phyloP scores from a whole-genome alignment of 305 asterid genomes.

The Fraxinus angustifolia region DNA sequence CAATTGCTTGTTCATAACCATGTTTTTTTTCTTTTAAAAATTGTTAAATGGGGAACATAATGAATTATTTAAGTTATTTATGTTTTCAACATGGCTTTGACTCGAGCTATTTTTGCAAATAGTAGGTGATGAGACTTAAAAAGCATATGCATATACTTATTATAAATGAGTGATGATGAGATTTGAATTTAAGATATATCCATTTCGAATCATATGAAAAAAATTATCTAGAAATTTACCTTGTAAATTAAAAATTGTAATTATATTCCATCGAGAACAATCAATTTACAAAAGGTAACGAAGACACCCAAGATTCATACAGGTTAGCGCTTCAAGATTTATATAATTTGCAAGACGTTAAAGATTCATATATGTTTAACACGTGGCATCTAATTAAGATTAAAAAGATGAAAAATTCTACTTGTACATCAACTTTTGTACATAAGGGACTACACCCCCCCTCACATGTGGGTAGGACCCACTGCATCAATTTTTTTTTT shows the following conservation, averaged over 20 bases:
- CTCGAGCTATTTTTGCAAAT: neutral
- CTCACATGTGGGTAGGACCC: no score
- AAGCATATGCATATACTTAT: neutral
- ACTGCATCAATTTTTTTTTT: no score
- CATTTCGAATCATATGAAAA: neutral
- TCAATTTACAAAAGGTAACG: neutral
- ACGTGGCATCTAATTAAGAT: neutral
- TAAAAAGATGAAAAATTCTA: no score
- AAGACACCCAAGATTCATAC: neutral
- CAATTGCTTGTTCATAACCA: slow-evolving; percentile 18
- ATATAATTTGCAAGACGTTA: neutral
- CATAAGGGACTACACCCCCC: no score
- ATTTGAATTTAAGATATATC: neutral
- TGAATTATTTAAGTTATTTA: neutral
- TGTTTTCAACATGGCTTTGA: neutral
- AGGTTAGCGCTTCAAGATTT: no score
- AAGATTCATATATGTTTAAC: neutral
- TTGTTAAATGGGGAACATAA: neutral
- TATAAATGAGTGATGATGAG: neutral
- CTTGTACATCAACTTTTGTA: no score
- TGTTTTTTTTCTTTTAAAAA: no score
- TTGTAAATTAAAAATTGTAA: no score
- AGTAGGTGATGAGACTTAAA: neutral
- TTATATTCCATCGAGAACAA: neutral
- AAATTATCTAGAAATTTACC: no score